phyloP scores from a whole-genome alignment of 352 stramenopile species.

The Hyaloperonospora brassicae region DNA sequence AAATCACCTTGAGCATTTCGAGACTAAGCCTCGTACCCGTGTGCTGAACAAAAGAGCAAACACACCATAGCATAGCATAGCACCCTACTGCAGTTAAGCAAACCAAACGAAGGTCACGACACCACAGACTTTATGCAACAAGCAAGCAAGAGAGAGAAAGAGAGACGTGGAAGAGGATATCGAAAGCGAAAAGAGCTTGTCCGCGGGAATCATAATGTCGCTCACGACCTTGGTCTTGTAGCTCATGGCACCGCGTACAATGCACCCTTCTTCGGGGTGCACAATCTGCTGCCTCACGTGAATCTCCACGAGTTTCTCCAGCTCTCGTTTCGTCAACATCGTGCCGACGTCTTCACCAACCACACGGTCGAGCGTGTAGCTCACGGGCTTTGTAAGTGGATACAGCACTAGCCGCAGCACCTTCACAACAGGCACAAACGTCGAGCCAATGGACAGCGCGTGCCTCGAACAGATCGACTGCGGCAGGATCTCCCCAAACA shows the following conservation, averaged over 20 bases:
- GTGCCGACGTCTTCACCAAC: slow-evolving; percentile 93
- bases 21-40: slow-evolving; percentile 41
- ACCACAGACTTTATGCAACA: not conserved
- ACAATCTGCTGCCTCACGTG: slow-evolving; percentile 89
- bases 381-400: slow-evolving; percentile 86
- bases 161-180: slow-evolving; percentile 43
- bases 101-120: slow-evolving; percentile 1
- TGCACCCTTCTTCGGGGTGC: slow-evolving; percentile 91
- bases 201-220: slow-evolving; percentile 91
- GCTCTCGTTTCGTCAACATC: slow-evolving; percentile 90
- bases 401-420: slow-evolving; percentile 91
- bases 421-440: slow-evolving; percentile 86
- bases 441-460: slow-evolving; percentile 65
- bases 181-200: slow-evolving; percentile 65
- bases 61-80: slow-evolving; percentile 2
- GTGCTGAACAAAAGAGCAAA: slow-evolving; percentile 17
- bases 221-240: slow-evolving; percentile 71
- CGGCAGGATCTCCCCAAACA: slow-evolving; percentile 92
- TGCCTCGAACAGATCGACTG: slow-evolving; percentile 91
- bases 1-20: slow-evolving; percentile 66
- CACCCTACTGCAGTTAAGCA: slow-evolving; percentile 27
- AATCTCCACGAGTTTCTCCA: slow-evolving; percentile 95
- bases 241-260: slow-evolving; percentile 88
- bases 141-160: slow-evolving; percentile 12
- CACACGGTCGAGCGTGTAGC: slow-evolving; percentile 83